phyloP scores from a whole-genome alignment of 768 basidiomycete species.

The Serendipita sp. region DNA sequence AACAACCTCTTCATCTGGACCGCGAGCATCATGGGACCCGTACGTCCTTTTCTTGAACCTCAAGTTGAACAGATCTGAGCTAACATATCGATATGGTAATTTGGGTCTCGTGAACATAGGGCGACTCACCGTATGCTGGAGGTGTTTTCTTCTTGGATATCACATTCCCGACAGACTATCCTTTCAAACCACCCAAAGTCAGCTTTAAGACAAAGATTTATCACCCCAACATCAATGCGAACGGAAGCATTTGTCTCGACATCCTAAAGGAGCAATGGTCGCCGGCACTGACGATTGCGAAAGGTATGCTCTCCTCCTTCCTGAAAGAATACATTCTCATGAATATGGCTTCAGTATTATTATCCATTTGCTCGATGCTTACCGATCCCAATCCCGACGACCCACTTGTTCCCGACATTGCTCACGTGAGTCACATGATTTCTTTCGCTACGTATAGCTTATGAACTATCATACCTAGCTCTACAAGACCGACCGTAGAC shows the following conservation, averaged over 20 bases:
- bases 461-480: conserved; percentile 21
- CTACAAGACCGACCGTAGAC: conserved; percentile 96
- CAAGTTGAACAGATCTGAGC: conserved; percentile 8
- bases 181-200: conserved; percentile 99
- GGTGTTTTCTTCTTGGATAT: conserved; percentile 98
- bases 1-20: conserved; percentile 96
- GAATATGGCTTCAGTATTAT: conserved; percentile 42
- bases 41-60: conserved; percentile 26
- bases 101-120: conserved; percentile 27
- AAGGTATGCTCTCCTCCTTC: conserved; percentile 40
- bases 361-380: conserved; percentile 98
- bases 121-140: conserved; percentile 95
- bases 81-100: conserved; percentile 13
- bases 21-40: conserved; percentile 98
- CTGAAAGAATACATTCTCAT: not conserved
- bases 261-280: conserved; percentile 99
- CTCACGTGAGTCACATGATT: conserved; percentile 34
- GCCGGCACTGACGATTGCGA: conserved; percentile 95
- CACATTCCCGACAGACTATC: conserved; percentile 92
- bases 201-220: conserved; percentile 99
- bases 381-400: conserved; percentile 99
- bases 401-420: conserved; percentile 95
- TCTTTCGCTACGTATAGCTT: not conserved
- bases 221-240: conserved; percentile 99
- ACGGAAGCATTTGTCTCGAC: conserved; percentile 96